Conservation (phyloP, 352 stramenopile species). For the Lagenidium giganteum region DNA sequence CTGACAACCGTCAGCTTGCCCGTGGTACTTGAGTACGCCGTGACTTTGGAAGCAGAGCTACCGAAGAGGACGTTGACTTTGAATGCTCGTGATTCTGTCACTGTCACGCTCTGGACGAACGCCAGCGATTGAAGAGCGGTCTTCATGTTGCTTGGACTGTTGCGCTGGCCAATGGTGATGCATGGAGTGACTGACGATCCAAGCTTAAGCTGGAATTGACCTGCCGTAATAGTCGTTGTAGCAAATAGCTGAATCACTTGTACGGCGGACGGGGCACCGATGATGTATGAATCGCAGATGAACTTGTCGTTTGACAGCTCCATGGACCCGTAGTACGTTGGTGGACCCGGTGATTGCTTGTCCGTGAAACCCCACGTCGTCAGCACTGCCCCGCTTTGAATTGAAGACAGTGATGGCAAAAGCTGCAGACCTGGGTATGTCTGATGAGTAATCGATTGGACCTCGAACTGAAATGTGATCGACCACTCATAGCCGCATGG, state of each 20-base stretch:
- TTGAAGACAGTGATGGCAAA: constrained; percentile 38
- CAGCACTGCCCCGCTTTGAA: constrained; percentile 25
- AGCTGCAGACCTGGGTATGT: constrained; percentile 45
- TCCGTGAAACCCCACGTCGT: constrained; percentile 18
- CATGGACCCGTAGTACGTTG: constrained; percentile 40
- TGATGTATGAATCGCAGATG: constrained; percentile 57
- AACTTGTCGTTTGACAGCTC: constrained; percentile 47
- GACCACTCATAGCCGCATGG: constrained; percentile 65
- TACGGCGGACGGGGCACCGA: constrained; percentile 47
- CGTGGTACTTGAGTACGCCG: constrained; percentile 20
- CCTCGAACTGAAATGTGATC: constrained; percentile 53
- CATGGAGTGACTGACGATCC: constrained; percentile 42
- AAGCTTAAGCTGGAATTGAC: constrained; percentile 49
- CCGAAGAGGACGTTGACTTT: constrained; percentile 55
- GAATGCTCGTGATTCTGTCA: constrained; percentile 51
- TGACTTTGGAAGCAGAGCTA: constrained; percentile 33
- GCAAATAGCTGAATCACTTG: constrained; percentile 74
- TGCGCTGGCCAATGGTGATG: constrained; percentile 33
- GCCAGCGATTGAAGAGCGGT: constrained; percentile 26
- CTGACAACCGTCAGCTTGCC: constrained; percentile 31
- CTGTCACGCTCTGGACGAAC: constrained; percentile 35
- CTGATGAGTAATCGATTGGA: constrained; percentile 23
- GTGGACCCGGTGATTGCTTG: constrained; percentile 17
- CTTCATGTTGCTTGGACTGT: constrained; percentile 28
- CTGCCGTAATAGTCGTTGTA: constrained; percentile 47